Evolutionary conservation across 192 early-diverging fungal species (phyloP).

Genomic region (Linnemannia exigua): DNA sequence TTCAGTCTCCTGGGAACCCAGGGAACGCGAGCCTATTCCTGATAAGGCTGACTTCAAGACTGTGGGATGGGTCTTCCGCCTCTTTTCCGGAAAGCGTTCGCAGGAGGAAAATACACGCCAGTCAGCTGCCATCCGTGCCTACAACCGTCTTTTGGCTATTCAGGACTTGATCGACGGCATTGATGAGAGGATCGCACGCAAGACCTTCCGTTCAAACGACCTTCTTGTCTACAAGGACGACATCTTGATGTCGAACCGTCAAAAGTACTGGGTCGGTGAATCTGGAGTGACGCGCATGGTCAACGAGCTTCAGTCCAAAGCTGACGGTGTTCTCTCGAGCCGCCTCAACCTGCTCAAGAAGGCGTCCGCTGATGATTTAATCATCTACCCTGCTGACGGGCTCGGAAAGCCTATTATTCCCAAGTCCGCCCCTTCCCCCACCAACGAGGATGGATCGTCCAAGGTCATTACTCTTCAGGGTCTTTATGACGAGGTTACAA

Average conservation of each 20-base stretch:
- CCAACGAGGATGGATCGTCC: slow-evolving; percentile 35
- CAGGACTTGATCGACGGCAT: slow-evolving; percentile 71
- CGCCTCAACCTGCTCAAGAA: slow-evolving; percentile 42
- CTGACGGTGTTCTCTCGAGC: slow-evolving; percentile 28
- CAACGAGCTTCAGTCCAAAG: slow-evolving; percentile 53
- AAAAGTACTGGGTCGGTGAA: slow-evolving; percentile 69
- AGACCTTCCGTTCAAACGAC: slow-evolving; percentile 60
- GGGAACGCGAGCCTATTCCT: slow-evolving; percentile 54
- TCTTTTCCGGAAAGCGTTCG: slow-evolving; percentile 70
- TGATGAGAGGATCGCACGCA: slow-evolving; percentile 69
- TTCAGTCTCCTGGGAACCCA: slow-evolving; percentile 70
- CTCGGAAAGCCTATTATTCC: slow-evolving; percentile 42
- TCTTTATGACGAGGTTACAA: slow-evolving; percentile 68
- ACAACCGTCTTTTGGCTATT: slow-evolving; percentile 73
- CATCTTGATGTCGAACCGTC: slow-evolving; percentile 59
- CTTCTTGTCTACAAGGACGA: slow-evolving; percentile 67
- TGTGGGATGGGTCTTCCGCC: slow-evolving; percentile 72
- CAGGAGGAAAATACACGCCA: slow-evolving; percentile 73
- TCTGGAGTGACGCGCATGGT: slow-evolving; percentile 57
- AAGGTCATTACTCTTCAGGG: slow-evolving; percentile 46
- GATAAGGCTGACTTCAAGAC: slow-evolving; percentile 67
- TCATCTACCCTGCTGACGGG: slow-evolving; percentile 29
- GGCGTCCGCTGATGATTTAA: slow-evolving; percentile 42
- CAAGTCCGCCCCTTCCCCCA: neutral
- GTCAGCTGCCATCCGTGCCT: slow-evolving; percentile 68